Conservation (phyloP, 805 yeast species). For the Saturnispora gosingensis region DNA sequence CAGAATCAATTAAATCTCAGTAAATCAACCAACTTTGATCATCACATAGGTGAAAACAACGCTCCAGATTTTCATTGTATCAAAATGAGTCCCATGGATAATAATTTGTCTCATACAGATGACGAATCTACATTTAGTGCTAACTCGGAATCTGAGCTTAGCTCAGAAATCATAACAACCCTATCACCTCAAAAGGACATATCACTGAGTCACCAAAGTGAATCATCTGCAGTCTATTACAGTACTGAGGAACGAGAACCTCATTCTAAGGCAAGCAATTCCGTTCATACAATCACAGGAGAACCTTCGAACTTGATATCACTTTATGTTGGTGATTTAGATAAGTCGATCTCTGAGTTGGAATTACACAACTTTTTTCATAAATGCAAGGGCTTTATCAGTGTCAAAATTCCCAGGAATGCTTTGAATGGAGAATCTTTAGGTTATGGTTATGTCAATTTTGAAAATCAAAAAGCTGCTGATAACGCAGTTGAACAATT, state of each 20-base stretch:
- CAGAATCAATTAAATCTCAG: neutral
- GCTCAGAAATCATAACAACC: constrained; percentile 8
- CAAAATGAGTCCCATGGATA: constrained; percentile 3
- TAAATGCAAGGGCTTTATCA: constrained; percentile 36
- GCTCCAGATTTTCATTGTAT: neutral
- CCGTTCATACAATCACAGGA: constrained; percentile 1
- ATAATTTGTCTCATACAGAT: neutral
- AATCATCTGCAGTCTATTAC: neutral
- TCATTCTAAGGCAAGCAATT: neutral
- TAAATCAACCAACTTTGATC: neutral
- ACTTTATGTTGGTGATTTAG: constrained; percentile 58
- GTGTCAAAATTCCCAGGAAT: constrained; percentile 54
- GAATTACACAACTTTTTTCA: constrained; percentile 36
- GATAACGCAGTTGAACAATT: constrained; percentile 45
- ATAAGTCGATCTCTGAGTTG: constrained; percentile 40
- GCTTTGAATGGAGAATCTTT: constrained; percentile 46
- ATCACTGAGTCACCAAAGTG: neutral
- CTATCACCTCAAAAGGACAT: neutral
- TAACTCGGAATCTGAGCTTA: constrained; percentile 7
- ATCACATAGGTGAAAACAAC: neutral
- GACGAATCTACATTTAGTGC: neutral
- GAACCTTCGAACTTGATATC: constrained; percentile 19
- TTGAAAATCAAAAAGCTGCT: constrained; percentile 41
- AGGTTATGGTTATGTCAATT: constrained; percentile 70
- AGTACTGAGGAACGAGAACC: neutral